A percentile compares a stretch with the other conserved stretches of the same genome.
These are phyloP conservation scores for Raphanus hybrid DNA, from an alignment of 441 rosid genomes.

Conservation along the genomic window DNA sequence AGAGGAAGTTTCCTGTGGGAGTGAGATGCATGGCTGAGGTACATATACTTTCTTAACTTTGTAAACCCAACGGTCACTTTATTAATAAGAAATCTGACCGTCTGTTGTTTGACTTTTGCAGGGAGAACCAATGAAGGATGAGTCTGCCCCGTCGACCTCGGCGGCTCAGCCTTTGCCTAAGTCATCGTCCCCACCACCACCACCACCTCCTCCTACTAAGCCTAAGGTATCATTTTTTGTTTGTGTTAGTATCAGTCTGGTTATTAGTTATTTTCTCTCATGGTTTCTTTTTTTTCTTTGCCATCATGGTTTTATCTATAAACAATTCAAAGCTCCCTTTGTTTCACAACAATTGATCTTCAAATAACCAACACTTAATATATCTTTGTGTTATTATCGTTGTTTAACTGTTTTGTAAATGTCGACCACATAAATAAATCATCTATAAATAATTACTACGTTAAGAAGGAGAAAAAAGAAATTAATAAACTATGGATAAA, in stretches of 20 bases:
- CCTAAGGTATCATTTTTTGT: constrained; percentile 35
- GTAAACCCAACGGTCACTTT: neutral
- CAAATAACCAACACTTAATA: neutral
- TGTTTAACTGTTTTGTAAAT: neutral
- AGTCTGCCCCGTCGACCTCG: constrained; percentile 38
- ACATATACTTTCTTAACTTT: neutral
- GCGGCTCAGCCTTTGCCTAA: constrained; percentile 35
- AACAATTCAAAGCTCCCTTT: neutral
- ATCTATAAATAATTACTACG: neutral
- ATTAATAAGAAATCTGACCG: constrained; percentile 3
- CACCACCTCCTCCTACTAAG: constrained; percentile 35
- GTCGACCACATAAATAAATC: neutral
- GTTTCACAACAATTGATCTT: neutral
- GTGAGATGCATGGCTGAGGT: constrained; percentile 64
- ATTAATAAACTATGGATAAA: neutral
- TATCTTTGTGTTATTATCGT: neutral
- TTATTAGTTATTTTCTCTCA: no score
- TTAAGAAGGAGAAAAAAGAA: constrained; percentile 1
- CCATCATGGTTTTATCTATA: no score
- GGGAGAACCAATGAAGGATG: constrained; percentile 36
- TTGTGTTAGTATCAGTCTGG: no score
- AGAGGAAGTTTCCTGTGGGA: constrained; percentile 33
- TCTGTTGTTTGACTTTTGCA: constrained; percentile 23
- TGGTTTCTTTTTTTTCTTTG: no score
- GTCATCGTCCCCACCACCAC: constrained; percentile 34